A percentile compares a stretch with the other conserved stretches of the same genome.
Conservation (phyloP, 2,329 filamentous ascomycete species). For the Colletotrichum filicis region DNA sequence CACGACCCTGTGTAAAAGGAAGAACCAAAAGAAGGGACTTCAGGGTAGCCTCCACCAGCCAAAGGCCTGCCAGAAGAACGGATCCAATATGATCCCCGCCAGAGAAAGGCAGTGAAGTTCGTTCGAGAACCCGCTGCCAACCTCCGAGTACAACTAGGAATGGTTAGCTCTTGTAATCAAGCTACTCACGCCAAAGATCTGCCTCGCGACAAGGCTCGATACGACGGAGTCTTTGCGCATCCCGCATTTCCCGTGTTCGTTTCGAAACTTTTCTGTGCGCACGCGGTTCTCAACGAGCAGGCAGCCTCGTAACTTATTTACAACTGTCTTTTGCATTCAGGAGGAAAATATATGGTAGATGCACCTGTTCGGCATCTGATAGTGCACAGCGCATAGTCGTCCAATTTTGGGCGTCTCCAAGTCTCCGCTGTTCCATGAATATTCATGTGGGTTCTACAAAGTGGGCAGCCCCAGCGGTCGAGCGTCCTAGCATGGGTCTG, state of each 20-base stretch:
- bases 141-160: background rate
- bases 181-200: conserved; percentile 11
- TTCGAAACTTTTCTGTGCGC: background rate
- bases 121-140: conserved; percentile 19
- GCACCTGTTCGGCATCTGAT: background rate
- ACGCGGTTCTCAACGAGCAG: background rate
- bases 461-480: conserved; percentile 8
- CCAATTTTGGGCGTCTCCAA: conserved; percentile 18
- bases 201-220: background rate
- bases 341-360: background rate
- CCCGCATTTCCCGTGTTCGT: conserved; percentile 14
- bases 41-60: conserved; percentile 28
- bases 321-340: background rate
- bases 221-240: conserved; percentile 9
- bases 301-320: background rate
- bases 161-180: background rate
- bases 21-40: conserved; percentile 22
- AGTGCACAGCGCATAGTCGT: conserved; percentile 1
- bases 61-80: conserved; percentile 23
- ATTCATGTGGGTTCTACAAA: conserved; percentile 22
- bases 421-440: conserved; percentile 23
- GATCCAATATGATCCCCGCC: conserved; percentile 17
- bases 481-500: conserved; percentile 24
- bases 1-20: conserved; percentile 27
- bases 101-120: conserved; percentile 18